Conservation (phyloP, 208 protist genomes). For the Borovskyia barvae region DNA sequence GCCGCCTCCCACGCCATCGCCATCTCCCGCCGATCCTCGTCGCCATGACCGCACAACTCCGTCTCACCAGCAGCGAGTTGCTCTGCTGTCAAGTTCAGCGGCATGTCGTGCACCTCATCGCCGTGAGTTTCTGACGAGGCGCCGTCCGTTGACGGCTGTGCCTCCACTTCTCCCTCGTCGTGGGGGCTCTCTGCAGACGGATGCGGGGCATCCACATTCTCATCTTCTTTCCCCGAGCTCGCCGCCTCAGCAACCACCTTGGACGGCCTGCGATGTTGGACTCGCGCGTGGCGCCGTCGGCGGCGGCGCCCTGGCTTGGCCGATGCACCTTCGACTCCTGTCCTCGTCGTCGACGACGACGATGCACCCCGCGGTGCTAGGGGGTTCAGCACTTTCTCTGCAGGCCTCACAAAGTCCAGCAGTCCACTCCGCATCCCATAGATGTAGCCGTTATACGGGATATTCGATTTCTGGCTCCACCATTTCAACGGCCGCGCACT, state of each 20-base stretch:
- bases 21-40: not conserved
- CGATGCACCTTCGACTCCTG: not conserved
- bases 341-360: not conserved
- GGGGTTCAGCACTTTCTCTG: slow-evolving; percentile 62
- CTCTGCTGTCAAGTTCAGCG: slow-evolving; percentile 3
- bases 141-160: no score
- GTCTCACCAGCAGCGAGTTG: slow-evolving; percentile 3
- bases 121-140: no score
- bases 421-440: slow-evolving; percentile 75
- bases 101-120: no score
- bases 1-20: slow-evolving; percentile 10
- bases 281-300: not conserved
- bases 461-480: slow-evolving; percentile 89
- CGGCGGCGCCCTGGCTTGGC: slow-evolving; percentile 3
- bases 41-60: slow-evolving; percentile 7
- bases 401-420: slow-evolving; percentile 48
- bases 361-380: slow-evolving; percentile 32
- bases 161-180: no score
- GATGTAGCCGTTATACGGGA: slow-evolving; percentile 86
- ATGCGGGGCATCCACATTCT: not conserved
- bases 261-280: not conserved
- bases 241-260: not conserved
- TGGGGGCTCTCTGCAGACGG: no score
- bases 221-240: not conserved
- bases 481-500: slow-evolving; percentile 81